phyloP scores from a whole-genome alignment of 2,329 filamentous ascomycete genomes.

The Juglanconis sp. region DNA sequence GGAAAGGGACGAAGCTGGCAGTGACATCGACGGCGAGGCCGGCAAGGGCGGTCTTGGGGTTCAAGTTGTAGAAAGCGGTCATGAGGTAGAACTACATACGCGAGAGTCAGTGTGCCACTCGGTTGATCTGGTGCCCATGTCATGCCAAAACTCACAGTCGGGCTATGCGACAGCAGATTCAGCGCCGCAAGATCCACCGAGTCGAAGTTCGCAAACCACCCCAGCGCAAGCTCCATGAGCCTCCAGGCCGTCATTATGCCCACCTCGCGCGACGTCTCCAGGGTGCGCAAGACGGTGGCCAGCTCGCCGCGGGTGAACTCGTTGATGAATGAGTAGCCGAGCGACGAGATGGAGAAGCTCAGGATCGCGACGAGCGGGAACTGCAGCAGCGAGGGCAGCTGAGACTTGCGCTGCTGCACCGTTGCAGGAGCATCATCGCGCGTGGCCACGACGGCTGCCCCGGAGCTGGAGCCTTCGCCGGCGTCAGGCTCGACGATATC shows the following conservation, averaged over 20 bases:
- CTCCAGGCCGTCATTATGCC: slow-evolving; percentile 51
- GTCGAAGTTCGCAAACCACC: slow-evolving; percentile 73
- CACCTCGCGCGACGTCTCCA: slow-evolving; percentile 62
- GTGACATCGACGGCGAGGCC: slow-evolving; percentile 66
- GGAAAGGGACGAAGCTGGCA: slow-evolving; percentile 70
- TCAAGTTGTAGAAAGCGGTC: slow-evolving; percentile 72
- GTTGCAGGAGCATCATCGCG: neutral
- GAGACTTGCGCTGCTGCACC: slow-evolving; percentile 23
- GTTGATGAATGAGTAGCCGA: slow-evolving; percentile 61
- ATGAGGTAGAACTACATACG: slow-evolving; percentile 66
- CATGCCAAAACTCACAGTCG: slow-evolving; percentile 51
- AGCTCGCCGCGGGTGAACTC: slow-evolving; percentile 64
- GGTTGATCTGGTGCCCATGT: slow-evolving; percentile 2
- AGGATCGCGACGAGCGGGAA: slow-evolving; percentile 53
- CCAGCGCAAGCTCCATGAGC: slow-evolving; percentile 66
- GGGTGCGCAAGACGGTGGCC: slow-evolving; percentile 60
- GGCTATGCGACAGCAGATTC: slow-evolving; percentile 69
- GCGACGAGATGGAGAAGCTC: slow-evolving; percentile 59
- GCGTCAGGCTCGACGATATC: slow-evolving; percentile 5
- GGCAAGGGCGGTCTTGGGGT: slow-evolving; percentile 55
- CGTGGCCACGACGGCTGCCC: neutral
- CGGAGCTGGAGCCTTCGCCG: slow-evolving; percentile 9
- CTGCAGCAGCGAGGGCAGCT: slow-evolving; percentile 42
- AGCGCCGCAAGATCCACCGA: slow-evolving; percentile 66
- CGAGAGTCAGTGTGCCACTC: slow-evolving; percentile 4